Percentiles rank a stretch among this genome's conserved stretches.
Conservation (phyloP, 73 alveolate genomes). For the Diophrys sp. region DNA sequence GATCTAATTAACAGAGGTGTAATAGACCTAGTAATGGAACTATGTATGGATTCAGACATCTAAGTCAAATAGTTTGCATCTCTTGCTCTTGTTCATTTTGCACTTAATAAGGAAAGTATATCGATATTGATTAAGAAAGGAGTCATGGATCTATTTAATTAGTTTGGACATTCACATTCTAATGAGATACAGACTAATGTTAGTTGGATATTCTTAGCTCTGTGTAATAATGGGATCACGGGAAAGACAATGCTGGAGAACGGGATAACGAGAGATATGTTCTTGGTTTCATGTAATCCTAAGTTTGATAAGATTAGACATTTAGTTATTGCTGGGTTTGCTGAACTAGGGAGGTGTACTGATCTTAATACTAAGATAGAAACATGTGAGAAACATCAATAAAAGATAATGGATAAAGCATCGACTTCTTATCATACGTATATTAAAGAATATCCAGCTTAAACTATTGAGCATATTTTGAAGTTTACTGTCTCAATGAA, state of each 20-base stretch:
- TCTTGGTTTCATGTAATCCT: constrained; percentile 62
- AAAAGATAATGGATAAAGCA: too few relatives aligned
- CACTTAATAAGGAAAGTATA: constrained; percentile 61
- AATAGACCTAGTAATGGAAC: constrained; percentile 60
- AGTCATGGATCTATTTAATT: constrained; percentile 54
- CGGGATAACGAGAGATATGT: constrained; percentile 71
- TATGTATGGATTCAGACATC: constrained; percentile 54
- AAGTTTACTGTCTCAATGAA: constrained; percentile 47
- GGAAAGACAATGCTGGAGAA: constrained; percentile 66
- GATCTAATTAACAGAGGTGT: constrained; percentile 56
- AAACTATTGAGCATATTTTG: constrained; percentile 38
- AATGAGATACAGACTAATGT: constrained; percentile 54
- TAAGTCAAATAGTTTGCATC: constrained; percentile 50
- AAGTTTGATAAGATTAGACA: constrained; percentile 53
- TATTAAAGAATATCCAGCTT: constrained; percentile 30
- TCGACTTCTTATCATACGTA: constrained; percentile 53
- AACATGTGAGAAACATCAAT: too few relatives aligned
- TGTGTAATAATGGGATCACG: constrained; percentile 61
- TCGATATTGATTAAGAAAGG: constrained; percentile 48
- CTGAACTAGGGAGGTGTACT: constrained; percentile 63
- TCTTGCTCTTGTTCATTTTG: constrained; percentile 59
- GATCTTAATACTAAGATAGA: constrained; percentile 17
- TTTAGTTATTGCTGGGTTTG: constrained; percentile 67
- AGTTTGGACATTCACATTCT: constrained; percentile 41
- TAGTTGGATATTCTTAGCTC: constrained; percentile 63